These are phyloP conservation scores for Globisporangium camurandrum DNA, from an alignment of 352 stramenopile genomes.

Conservation along the genomic window DNA sequence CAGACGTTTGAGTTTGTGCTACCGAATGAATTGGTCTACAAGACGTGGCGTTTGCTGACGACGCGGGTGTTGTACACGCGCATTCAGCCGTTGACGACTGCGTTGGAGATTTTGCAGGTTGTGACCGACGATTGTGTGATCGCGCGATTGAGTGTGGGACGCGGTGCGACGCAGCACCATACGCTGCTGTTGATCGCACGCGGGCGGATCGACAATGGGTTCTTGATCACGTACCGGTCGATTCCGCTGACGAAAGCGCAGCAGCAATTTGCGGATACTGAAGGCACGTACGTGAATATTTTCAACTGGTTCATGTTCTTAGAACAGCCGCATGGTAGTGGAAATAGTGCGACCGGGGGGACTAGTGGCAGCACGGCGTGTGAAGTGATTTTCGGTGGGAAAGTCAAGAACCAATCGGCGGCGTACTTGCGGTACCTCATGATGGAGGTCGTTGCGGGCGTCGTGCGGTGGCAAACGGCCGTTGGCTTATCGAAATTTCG, in stretches of 20 bases:
- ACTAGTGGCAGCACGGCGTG: conserved; percentile 16
- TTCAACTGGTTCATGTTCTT: conserved; percentile 80
- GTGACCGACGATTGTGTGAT: conserved; percentile 59
- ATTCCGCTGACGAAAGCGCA: conserved; percentile 42
- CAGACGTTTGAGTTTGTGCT: conserved; percentile 42
- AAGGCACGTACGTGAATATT: conserved; percentile 51
- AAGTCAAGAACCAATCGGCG: conserved; percentile 34
- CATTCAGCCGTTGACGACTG: conserved; percentile 53
- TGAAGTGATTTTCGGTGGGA: conserved; percentile 61
- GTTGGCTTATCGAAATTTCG: conserved; percentile 46
- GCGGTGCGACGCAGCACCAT: conserved; percentile 28
- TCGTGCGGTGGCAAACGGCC: conserved; percentile 60
- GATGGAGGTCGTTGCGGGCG: conserved; percentile 51
- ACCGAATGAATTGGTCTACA: conserved; percentile 47
- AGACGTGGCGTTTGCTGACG: conserved; percentile 62
- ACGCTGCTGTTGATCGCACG: conserved; percentile 53
- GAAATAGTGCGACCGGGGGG: conserved; percentile 2
- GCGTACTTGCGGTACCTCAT: conserved; percentile 60
- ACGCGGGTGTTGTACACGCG: conserved; percentile 35
- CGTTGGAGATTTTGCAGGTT: conserved; percentile 43
- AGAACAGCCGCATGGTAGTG: conserved; percentile 24
- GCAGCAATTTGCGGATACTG: conserved; percentile 29
- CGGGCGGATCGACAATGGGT: conserved; percentile 50
- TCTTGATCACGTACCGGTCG: conserved; percentile 60
- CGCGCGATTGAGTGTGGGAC: conserved; percentile 35